Evolutionary conservation across 169 alveolate species (phyloP).

Genomic region (Eimeria tenella): DNA sequence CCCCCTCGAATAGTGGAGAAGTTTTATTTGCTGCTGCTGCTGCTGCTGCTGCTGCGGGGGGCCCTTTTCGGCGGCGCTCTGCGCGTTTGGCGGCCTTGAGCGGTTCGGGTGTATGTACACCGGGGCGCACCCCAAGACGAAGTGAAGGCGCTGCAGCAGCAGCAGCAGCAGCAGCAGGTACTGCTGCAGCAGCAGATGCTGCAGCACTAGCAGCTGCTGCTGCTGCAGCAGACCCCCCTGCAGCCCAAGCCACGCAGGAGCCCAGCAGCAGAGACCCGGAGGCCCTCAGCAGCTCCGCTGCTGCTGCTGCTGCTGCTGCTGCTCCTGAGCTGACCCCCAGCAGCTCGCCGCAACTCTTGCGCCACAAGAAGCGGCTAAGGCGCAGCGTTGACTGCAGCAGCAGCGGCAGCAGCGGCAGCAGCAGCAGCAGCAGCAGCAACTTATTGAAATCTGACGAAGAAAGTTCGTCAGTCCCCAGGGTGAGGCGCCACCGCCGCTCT

Average conservation of each 20-base stretch:
- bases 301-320: conserved; percentile 45
- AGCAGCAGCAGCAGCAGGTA: neutral
- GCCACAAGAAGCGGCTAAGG: too few species aligned
- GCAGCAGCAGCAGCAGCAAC: neutral
- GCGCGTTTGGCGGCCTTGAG: too few species aligned
- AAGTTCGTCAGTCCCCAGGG: too few species aligned
- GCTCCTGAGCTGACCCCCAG: conserved; percentile 27
- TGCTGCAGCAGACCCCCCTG: neutral
- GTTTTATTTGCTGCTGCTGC: too few species aligned
- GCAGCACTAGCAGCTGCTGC: neutral
- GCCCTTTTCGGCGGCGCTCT: neutral
- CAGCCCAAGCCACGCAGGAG: neutral
- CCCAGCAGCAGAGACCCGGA: neutral
- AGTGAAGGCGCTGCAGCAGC: conserved; percentile 12
- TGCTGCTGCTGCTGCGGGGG: too few species aligned
- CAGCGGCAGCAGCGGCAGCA: conserved; percentile 3
- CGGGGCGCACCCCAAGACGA: too few species aligned
- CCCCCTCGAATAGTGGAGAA: too few species aligned
- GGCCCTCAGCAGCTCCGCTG: neutral
- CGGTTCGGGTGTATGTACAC: too few species aligned
- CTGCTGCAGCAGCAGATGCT: neutral
- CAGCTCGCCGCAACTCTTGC: conserved; percentile 16
- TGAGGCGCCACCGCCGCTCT: too few species aligned
- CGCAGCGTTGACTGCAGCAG: too few species aligned
- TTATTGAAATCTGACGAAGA: too few species aligned